These are phyloP conservation scores for Bonnemaisonia californica DNA, from an alignment of 31 red algal genomes.

Conservation along the genomic window DNA sequence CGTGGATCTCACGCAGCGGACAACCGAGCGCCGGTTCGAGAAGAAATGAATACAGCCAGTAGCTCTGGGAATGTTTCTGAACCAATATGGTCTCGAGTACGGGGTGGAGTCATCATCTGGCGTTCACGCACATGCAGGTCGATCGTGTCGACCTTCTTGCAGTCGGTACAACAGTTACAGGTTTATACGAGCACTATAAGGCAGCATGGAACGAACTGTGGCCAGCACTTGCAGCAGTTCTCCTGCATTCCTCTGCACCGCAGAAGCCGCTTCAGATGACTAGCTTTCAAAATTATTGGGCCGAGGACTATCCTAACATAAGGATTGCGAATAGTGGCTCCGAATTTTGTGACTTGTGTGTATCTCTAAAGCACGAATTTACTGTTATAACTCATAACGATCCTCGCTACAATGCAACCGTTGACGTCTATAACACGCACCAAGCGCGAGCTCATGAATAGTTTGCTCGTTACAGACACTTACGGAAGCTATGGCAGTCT, in stretches of 20 bases:
- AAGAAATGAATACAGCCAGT: too few relatives aligned
- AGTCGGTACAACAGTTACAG: too few relatives aligned
- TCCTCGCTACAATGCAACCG: not conserved
- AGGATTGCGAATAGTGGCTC: slow-evolving; percentile 2
- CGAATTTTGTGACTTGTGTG: slow-evolving; percentile 7
- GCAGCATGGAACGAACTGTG: not conserved
- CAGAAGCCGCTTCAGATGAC: not conserved
- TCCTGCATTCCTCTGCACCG: not conserved
- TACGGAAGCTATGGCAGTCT: too few relatives aligned
- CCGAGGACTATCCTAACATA: not conserved
- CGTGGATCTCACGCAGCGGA: not conserved
- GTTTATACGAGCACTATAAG: not conserved
- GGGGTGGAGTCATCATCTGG: too few relatives aligned
- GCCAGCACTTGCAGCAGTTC: not conserved
- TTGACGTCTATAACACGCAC: not conserved
- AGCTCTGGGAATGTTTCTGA: too few relatives aligned
- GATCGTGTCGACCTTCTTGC: too few relatives aligned
- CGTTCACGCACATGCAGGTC: too few relatives aligned
- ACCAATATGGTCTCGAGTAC: too few relatives aligned
- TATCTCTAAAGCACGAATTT: not conserved
- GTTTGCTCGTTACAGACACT: not conserved
- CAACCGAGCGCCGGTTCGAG: not conserved
- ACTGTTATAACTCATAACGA: not conserved
- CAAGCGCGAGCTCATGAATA: not conserved
- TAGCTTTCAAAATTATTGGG: not conserved